phyloP scores from a whole-genome alignment of 768 basidiomycete genomes.

The Megacollybia marginata region DNA sequence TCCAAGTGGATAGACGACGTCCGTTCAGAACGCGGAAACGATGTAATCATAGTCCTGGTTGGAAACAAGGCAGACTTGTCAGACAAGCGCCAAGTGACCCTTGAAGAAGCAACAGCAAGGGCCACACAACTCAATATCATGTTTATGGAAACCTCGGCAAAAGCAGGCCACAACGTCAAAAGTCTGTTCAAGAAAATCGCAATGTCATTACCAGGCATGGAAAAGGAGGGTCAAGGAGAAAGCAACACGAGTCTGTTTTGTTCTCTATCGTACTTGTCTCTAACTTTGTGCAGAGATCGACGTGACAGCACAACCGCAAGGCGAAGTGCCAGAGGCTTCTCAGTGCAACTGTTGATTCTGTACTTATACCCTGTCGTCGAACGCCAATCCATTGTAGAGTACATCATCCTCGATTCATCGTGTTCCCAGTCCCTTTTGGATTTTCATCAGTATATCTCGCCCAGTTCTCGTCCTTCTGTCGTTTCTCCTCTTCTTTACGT shows the following conservation, averaged over 20 bases:
- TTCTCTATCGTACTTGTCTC: neutral
- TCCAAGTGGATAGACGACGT: conserved; percentile 99
- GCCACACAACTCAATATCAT: conserved; percentile 88
- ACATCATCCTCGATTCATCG: conserved; percentile 82
- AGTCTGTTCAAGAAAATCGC: conserved; percentile 99
- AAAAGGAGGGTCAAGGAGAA: conserved; percentile 64
- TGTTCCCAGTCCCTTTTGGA: conserved; percentile 91
- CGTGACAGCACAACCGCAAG: conserved; percentile 64
- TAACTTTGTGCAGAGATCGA: conserved; percentile 66
- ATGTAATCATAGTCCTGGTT: conserved; percentile 96
- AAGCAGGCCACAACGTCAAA: conserved; percentile 99
- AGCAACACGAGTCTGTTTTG: conserved; percentile 32
- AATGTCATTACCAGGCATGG: conserved; percentile 94
- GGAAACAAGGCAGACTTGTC: conserved; percentile 99
- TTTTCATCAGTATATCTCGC: conserved; percentile 81
- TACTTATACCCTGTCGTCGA: neutral
- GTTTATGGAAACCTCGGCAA: conserved; percentile 99
- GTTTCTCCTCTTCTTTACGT: conserved; percentile 64
- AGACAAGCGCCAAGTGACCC: conserved; percentile 99
- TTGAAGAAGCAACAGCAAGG: conserved; percentile 92
- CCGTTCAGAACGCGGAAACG: conserved; percentile 91
- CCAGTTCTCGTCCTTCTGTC: conserved; percentile 88
- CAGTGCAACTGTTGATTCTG: conserved; percentile 66
- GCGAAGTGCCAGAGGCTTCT: conserved; percentile 80
- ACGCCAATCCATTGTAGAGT: neutral